phyloP scores from a whole-genome alignment of 371 early-diverging fungal species.

The Mucor plumbeus region DNA sequence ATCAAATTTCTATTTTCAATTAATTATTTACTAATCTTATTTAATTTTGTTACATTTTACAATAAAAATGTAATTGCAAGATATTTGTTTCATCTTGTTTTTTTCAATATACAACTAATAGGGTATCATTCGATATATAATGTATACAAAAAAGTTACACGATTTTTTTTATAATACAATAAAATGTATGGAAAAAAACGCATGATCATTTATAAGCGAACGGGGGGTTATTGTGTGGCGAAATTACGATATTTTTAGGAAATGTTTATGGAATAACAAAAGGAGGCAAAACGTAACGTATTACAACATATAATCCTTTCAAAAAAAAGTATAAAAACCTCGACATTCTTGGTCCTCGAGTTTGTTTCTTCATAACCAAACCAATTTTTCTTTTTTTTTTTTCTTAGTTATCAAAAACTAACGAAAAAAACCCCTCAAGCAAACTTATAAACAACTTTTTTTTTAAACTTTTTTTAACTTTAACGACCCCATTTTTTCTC shows the following conservation, averaged over 20 bases:
- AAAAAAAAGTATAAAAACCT: slow-evolving; percentile 20
- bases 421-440: slow-evolving; percentile 23
- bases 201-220: slow-evolving; percentile 24
- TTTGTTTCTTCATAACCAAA: slow-evolving; percentile 26
- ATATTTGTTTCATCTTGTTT: neutral
- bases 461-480: slow-evolving; percentile 4
- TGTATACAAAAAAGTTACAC: slow-evolving; percentile 1
- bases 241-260: slow-evolving; percentile 15
- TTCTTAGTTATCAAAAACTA: slow-evolving; percentile 19
- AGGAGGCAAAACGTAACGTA: slow-evolving; percentile 19
- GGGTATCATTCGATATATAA: too few species aligned
- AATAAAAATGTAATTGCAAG: neutral
- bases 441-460: slow-evolving; percentile 20
- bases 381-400: slow-evolving; percentile 23
- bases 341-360: neutral
- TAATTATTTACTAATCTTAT: too few species aligned
- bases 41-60: neutral
- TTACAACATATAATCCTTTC: slow-evolving; percentile 22
- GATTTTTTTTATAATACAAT: neutral
- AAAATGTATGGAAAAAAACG: slow-evolving; percentile 1
- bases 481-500: slow-evolving; percentile 20
- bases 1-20: too few species aligned
- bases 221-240: slow-evolving; percentile 17
- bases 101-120: too few species aligned
- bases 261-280: slow-evolving; percentile 14